Conservation (phyloP, 106 monocot genomes). For the Platanthera guangdongensis region DNA sequence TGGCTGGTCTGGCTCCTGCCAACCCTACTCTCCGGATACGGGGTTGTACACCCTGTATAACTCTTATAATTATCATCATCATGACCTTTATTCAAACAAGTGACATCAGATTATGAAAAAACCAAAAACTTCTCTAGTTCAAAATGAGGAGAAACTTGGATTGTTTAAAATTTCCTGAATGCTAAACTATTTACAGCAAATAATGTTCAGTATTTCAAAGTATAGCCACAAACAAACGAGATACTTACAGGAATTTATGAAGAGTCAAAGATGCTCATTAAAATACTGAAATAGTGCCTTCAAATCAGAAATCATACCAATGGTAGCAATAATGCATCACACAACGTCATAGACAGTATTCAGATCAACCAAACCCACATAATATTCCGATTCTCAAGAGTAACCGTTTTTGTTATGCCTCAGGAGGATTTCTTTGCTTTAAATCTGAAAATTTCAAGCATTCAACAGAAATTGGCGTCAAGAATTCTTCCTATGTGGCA, state of each 20-base stretch:
- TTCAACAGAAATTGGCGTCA: conserved; percentile 7
- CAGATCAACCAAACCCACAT: conserved; percentile 32
- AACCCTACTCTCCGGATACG: no score
- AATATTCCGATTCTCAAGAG: conserved; percentile 64
- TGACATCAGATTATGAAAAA: not conserved
- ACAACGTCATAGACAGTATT: conserved; percentile 30
- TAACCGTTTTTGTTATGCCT: conserved; percentile 58
- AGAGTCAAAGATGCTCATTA: conserved; percentile 84
- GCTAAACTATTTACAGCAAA: not conserved
- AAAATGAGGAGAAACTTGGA: not conserved
- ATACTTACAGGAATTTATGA: conserved; percentile 70
- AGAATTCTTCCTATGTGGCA: not conserved
- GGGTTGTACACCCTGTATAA: no score
- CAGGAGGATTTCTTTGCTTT: conserved; percentile 60
- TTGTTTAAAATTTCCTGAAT: not conserved
- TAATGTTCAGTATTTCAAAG: not conserved
- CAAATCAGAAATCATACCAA: conserved; percentile 15
- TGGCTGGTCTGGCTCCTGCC: no score
- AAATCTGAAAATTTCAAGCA: conserved; percentile 40
- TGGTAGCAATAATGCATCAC: conserved; percentile 3
- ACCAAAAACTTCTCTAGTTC: not conserved
- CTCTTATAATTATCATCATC: no score
- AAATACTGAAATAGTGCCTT: conserved; percentile 69
- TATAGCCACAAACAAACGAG: not conserved
- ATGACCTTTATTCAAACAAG: no score